Percentiles rank a stretch among this genome's conserved stretches.
Conservation (phyloP, 768 basidiomycete species). For the Pluteus cervinus region DNA sequence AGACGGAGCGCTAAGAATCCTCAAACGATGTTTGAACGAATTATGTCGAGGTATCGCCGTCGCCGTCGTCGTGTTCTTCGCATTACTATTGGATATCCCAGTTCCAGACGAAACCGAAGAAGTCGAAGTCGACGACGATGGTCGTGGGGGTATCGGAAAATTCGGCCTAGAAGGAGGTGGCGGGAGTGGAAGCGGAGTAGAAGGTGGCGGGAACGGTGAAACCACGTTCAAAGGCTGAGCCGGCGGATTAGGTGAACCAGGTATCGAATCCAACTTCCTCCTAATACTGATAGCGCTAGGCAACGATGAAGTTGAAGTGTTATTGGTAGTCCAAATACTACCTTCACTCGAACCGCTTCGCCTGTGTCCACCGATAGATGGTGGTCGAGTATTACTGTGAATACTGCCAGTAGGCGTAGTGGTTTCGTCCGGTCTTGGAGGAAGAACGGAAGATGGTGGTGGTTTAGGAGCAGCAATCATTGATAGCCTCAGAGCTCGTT, state of each 20-base stretch:
- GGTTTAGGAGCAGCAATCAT: conserved; percentile 58
- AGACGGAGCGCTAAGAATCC: conserved; percentile 61
- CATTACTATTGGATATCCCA: no score
- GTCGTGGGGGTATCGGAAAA: conserved; percentile 9
- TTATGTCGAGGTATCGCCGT: conserved; percentile 27
- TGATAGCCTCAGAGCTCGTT: conserved; percentile 54
- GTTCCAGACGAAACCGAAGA: no score
- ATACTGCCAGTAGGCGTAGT: conserved; percentile 24
- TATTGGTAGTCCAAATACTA: no score
- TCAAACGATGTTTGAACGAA: conserved; percentile 58
- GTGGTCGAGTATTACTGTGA: conserved; percentile 8
- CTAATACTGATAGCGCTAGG: no score
- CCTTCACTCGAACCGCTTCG: no score
- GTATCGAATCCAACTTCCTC: conserved; percentile 36
- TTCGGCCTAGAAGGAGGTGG: conserved; percentile 14
- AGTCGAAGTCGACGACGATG: no score
- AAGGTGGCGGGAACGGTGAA: conserved; percentile 37
- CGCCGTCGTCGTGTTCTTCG: no score
- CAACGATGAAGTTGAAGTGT: conserved; percentile 8
- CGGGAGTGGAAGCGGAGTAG: conserved; percentile 25
- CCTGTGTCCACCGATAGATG: no score
- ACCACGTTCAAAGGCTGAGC: conserved; percentile 11
- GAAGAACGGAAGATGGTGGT: conserved; percentile 53
- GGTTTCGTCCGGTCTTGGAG: conserved; percentile 63
- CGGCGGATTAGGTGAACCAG: conserved; percentile 39